A percentile compares a stretch with the other conserved stretches of the same genome.
Evolutionary conservation across 2,329 filamentous ascomycete species (phyloP).

Genomic region (Nigrospora osmanthi): DNA sequence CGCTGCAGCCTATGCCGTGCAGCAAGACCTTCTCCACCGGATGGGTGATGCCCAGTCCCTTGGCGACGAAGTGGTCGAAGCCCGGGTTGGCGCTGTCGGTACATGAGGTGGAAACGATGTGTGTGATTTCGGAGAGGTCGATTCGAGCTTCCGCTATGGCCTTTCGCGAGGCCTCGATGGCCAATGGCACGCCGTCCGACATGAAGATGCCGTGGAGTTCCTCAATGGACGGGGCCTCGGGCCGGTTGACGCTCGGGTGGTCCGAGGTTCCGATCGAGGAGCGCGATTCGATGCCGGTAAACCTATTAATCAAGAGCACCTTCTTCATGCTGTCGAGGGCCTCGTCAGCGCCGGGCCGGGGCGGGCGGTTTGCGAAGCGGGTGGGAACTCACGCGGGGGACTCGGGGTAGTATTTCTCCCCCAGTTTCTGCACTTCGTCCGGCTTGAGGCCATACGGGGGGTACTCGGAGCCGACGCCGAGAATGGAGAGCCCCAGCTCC

Average conservation of each 20-base stretch:
- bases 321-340: constrained; percentile 46
- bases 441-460: constrained; percentile 46
- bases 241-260: constrained; percentile 52
- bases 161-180: constrained; percentile 45
- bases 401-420: constrained; percentile 50
- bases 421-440: constrained; percentile 41
- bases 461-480: constrained; percentile 52
- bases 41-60: constrained; percentile 46
- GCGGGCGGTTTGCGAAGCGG: neutral
- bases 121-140: constrained; percentile 48
- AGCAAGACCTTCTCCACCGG: constrained; percentile 57
- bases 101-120: constrained; percentile 60
- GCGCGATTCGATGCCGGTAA: constrained; percentile 55
- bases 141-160: constrained; percentile 48
- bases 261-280: constrained; percentile 54
- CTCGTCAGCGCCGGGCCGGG: constrained; percentile 1
- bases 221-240: constrained; percentile 41
- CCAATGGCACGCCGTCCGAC: constrained; percentile 49
- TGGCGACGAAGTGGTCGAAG: constrained; percentile 58
- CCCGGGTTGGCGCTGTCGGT: constrained; percentile 64
- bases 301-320: constrained; percentile 54
- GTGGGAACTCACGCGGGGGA: constrained; percentile 44
- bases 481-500: constrained; percentile 51
- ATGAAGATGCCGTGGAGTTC: constrained; percentile 49
- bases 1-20: constrained; percentile 59